Evolutionary conservation across 1,284 basidiomycete genomes (phyloP).

Genomic region (Moesziomyces globuligerus): DNA sequence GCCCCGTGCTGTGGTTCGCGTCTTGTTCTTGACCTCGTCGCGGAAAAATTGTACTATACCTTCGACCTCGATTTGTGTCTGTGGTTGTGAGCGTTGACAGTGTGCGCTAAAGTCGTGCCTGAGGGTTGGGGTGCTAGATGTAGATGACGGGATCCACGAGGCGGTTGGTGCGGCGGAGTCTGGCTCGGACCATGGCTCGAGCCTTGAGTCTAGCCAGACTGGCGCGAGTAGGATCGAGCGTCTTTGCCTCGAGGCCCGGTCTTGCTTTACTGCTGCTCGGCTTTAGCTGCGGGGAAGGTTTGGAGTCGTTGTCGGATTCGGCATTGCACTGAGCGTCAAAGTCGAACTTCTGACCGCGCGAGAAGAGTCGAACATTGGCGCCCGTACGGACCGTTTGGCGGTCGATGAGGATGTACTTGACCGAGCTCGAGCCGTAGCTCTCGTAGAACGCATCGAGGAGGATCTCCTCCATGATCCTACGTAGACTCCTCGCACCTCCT

Average conservation of each 20-base stretch:
- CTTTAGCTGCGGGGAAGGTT: too few relatives aligned
- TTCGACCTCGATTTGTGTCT: too few relatives aligned
- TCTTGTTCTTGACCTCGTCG: too few relatives aligned
- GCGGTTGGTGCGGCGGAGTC: constrained; percentile 27
- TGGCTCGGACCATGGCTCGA: constrained; percentile 8
- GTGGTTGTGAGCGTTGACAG: too few relatives aligned
- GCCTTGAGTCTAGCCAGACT: constrained; percentile 11
- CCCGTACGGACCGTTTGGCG: not conserved
- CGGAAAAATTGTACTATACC: too few relatives aligned
- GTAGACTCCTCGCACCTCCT: constrained; percentile 82
- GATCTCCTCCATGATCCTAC: constrained; percentile 81
- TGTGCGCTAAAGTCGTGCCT: too few relatives aligned
- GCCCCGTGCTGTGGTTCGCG: too few relatives aligned
- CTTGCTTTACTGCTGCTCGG: too few relatives aligned
- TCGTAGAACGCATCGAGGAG: constrained; percentile 51
- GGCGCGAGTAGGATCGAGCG: not conserved
- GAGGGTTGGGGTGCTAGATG: constrained; percentile 10
- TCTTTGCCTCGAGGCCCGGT: not conserved
- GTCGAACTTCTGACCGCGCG: constrained; percentile 30
- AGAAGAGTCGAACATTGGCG: constrained; percentile 38
- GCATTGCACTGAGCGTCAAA: constrained; percentile 8
- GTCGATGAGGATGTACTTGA: constrained; percentile 37
- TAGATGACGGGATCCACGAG: constrained; percentile 46
- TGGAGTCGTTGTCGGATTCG: constrained; percentile 5
- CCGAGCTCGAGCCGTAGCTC: constrained; percentile 10